Evolutionary conservation across 495 filamentous ascomycete genomes (phyloP).

Genomic region (Cenococcum geophilum): DNA sequence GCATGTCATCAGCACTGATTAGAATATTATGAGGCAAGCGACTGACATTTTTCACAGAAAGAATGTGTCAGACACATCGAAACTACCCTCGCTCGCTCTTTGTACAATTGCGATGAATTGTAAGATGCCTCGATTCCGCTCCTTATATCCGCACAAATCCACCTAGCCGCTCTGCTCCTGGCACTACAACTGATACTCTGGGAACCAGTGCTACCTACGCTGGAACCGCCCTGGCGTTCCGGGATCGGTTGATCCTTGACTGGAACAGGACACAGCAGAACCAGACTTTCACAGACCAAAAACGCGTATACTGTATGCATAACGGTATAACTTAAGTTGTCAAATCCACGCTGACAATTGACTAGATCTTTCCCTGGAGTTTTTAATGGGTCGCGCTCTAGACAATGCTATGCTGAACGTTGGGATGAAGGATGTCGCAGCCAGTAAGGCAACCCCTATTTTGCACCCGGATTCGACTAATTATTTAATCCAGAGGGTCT

Average conservation of each 20-base stretch:
- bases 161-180: too few species aligned
- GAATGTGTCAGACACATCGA: constrained; percentile 92
- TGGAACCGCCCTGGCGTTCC: constrained; percentile 81
- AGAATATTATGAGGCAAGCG: neutral
- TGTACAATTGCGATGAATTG: constrained; percentile 96
- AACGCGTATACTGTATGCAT: constrained; percentile 77
- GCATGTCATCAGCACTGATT: constrained; percentile 36
- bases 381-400: constrained; percentile 90
- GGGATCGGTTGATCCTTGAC: constrained; percentile 86
- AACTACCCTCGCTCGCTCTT: constrained; percentile 88
- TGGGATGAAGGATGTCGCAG: constrained; percentile 76
- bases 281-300: constrained; percentile 83
- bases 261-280: constrained; percentile 98
- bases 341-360: neutral
- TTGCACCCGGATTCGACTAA: neutral
- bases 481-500: constrained; percentile 57
- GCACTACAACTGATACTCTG: neutral
- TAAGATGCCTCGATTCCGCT: constrained; percentile 33
- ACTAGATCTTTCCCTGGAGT: constrained; percentile 82
- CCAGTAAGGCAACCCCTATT: constrained; percentile 47
- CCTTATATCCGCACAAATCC: neutral
- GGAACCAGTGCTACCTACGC: constrained; percentile 70
- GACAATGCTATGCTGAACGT: constrained; percentile 99
- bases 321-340: neutral
- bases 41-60: constrained; percentile 43